Base-by-base conservation (phyloP, 164 flowering plant genomes). In the Litsea cubeba region DNA sequence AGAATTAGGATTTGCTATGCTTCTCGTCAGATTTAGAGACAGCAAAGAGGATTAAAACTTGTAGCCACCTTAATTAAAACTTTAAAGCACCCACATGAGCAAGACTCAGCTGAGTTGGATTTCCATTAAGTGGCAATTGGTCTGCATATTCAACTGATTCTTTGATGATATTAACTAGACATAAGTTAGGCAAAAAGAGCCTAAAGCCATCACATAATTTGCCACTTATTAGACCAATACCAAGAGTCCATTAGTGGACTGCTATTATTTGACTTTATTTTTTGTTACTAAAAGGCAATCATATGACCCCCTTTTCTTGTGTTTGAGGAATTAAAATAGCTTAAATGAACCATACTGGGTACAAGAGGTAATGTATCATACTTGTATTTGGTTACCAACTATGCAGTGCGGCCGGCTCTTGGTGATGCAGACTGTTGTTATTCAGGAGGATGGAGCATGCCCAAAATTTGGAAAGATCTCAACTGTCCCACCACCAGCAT, bases 91-190 rank as follows among this genome's bases (percentile, higher is more conserved):
- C 17, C 46, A 26, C 15, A 30, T 28, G 46, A 30, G 11, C 18
- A 17, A 5, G 69, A 66, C 28, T 4, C 28, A 63, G 24, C 1
- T 63, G 50, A 66, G 69, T 66, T 66, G 69, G 69, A 66, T 66
- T 66, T 66, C 69, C 69, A 66, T 66, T 17, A 1, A 32, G 18
- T 66, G 20, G n/a, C 49, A 66, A 66, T 25, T 66, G 69, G 69
- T 12, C 15, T 6, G 32, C 46, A 5, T 17, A 66, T 66, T 66
- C 46, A 1, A 66, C 46, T 66, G 12, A 12, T 15, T 66, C 10
- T 25, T 14, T 66, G 1, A 28, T 66, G 0, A 17, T 30, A 30
- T 12, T 30, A 17, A 25, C 28, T 15, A 30, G 14, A 65, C 6
- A 66, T 8, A 14, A 1, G 49, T 66, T 30, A 28, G 69, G 28